Conservation (phyloP, 768 basidiomycete genomes). For the Hygrophorus pudorinus region DNA sequence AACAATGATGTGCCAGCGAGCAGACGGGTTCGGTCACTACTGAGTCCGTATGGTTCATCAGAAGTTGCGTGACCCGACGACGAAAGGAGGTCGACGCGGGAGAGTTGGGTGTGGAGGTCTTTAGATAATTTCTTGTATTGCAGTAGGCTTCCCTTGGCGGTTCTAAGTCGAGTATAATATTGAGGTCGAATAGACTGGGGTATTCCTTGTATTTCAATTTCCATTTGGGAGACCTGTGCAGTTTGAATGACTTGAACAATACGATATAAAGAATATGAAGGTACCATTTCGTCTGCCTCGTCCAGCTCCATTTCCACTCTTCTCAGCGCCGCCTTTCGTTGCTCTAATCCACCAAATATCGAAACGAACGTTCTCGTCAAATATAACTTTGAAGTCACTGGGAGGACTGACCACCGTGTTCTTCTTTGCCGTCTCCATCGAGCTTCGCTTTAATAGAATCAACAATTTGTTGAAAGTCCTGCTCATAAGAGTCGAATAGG, state of each 20-base stretch:
- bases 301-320: constrained; percentile 93
- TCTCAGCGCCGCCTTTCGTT: constrained; percentile 69
- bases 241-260: constrained; percentile 1
- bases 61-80: constrained; percentile 39
- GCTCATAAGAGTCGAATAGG: constrained; percentile 87
- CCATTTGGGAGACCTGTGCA: constrained; percentile 92
- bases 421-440: constrained; percentile 55
- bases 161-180: constrained; percentile 66
- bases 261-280: background rate
- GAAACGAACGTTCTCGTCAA: background rate
- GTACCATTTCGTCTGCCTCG: constrained; percentile 95
- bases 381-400: background rate
- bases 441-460: constrained; percentile 69
- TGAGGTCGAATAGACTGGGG: constrained; percentile 73
- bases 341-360: constrained; percentile 31
- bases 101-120: constrained; percentile 58
- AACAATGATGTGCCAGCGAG: constrained; percentile 70
- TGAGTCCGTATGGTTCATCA: constrained; percentile 71
- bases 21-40: constrained; percentile 69
- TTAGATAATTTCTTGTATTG: constrained; percentile 75
- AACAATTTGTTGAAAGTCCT: constrained; percentile 82
- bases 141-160: constrained; percentile 65
- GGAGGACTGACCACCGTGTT: constrained; percentile 53
- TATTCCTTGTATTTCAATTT: constrained; percentile 93
- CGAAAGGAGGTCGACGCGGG: constrained; percentile 72